Conservation (phyloP, 2,329 filamentous ascomycete species). For the Microcyclosporella mali region DNA sequence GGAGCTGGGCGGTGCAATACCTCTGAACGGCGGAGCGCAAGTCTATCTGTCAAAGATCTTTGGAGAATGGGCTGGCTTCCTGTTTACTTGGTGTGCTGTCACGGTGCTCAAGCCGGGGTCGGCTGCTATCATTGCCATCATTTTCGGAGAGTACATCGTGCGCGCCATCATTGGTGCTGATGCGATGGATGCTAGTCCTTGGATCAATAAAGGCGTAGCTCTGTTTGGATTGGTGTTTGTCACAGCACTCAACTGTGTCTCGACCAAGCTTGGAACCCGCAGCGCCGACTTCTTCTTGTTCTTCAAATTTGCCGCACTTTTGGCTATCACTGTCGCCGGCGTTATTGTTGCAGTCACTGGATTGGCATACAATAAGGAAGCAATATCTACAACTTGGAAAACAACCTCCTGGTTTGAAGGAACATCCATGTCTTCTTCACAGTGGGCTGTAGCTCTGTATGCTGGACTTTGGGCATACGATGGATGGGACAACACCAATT, state of each 20-base stretch:
- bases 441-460: constrained; percentile 91
- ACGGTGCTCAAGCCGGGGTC: constrained; percentile 90
- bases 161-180: constrained; percentile 82
- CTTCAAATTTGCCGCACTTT: constrained; percentile 83
- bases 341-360: constrained; percentile 86
- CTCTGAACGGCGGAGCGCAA: constrained; percentile 88
- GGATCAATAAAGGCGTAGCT: constrained; percentile 87
- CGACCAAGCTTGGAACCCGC: constrained; percentile 78
- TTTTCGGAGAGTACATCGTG: constrained; percentile 97
- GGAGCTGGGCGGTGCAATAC: constrained; percentile 91
- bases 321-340: constrained; percentile 80
- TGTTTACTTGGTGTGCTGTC: constrained; percentile 95
- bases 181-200: constrained; percentile 69
- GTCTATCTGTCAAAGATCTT: constrained; percentile 95
- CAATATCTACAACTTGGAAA: constrained; percentile 67
- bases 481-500: constrained; percentile 99
- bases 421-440: constrained; percentile 70
- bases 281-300: constrained; percentile 95
- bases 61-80: constrained; percentile 83
- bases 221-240: constrained; percentile 68
- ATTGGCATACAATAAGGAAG: constrained; percentile 66
- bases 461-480: constrained; percentile 97
- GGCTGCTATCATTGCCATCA: constrained; percentile 90
- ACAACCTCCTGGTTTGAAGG: constrained; percentile 75
- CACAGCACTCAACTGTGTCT: constrained; percentile 82